Conservation (phyloP, 1,139 yeast species). For the Kodamaea sp. region DNA sequence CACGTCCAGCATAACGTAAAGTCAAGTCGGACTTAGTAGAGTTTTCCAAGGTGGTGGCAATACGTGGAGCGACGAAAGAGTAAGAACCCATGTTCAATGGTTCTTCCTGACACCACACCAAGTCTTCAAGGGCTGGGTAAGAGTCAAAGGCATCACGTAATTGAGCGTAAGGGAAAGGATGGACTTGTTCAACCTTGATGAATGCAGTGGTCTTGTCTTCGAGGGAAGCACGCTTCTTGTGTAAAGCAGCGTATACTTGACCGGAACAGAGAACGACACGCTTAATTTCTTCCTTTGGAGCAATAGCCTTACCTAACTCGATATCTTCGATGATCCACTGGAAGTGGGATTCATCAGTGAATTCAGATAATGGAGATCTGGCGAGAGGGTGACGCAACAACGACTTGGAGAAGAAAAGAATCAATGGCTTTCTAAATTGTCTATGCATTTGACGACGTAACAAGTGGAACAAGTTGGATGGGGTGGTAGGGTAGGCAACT, state of each 20-base stretch:
- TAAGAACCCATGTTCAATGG: slow-evolving; percentile 97
- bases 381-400: slow-evolving; percentile 98
- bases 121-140: slow-evolving; percentile 82
- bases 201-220: slow-evolving; percentile 84
- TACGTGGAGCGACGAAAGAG: slow-evolving; percentile 79
- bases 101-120: slow-evolving; percentile 98
- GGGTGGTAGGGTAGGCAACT: slow-evolving; percentile 97
- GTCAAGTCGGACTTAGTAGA: slow-evolving; percentile 58
- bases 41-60: slow-evolving; percentile 71
- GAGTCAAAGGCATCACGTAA: slow-evolving; percentile 78
- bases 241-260: slow-evolving; percentile 92
- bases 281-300: slow-evolving; percentile 80
- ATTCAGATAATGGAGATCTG: slow-evolving; percentile 78
- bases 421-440: slow-evolving; percentile 96
- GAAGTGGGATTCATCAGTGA: slow-evolving; percentile 90
- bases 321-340: slow-evolving; percentile 94
- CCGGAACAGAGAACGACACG: slow-evolving; percentile 85
- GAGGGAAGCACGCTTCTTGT: slow-evolving; percentile 79
- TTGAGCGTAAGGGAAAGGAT: slow-evolving; percentile 98
- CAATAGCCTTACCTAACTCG: slow-evolving; percentile 76
- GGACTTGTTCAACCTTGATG: slow-evolving; percentile 88
- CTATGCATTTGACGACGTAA: slow-evolving; percentile 99
- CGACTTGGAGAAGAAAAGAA: slow-evolving; percentile 87
- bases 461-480: slow-evolving; percentile 94
- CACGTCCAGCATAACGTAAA: slow-evolving; percentile 93